A percentile compares a stretch with the other conserved stretches of the same genome.
These are phyloP conservation scores for Xylaria sp. DNA, from an alignment of 2,329 filamentous ascomycete genomes.

Conservation along the genomic window DNA sequence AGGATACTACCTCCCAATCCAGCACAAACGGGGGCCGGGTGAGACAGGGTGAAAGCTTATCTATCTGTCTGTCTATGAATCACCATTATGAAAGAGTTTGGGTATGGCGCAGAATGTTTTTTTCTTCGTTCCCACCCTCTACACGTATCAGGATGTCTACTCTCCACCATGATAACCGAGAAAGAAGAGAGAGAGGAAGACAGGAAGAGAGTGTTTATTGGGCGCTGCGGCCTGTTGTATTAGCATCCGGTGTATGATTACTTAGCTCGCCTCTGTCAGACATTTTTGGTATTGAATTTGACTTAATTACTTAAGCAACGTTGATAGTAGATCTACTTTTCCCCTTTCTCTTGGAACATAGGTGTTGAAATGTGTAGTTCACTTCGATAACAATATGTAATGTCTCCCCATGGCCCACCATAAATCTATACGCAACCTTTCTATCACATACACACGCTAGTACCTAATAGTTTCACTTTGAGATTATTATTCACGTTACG, in stretches of 20 bases:
- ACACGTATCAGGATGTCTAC: background rate
- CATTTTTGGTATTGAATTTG: slow-evolving; percentile 8
- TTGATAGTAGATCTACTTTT: no score
- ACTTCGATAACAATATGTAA: no score
- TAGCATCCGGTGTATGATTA: slow-evolving; percentile 34
- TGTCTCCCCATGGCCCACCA: no score
- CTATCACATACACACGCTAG: no score
- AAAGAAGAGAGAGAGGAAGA: background rate
- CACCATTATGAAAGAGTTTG: background rate
- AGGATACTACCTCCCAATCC: background rate
- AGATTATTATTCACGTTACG: no score
- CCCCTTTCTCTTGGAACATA: no score
- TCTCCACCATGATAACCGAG: background rate
- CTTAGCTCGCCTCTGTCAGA: background rate
- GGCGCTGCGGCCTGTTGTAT: slow-evolving; percentile 26
- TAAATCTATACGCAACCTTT: no score
- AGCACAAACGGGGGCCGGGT: background rate
- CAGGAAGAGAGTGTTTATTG: background rate
- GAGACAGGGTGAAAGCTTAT: background rate
- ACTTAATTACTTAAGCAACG: background rate
- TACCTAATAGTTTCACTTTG: background rate
- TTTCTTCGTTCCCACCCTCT: background rate
- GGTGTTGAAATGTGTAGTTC: no score
- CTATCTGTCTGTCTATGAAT: background rate
- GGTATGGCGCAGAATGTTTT: slow-evolving; percentile 8